Evolutionary conservation across 495 filamentous ascomycete genomes (phyloP), one percentile per base, ranked within the genome.

Genomic region (Xylaria grammica): DNA sequence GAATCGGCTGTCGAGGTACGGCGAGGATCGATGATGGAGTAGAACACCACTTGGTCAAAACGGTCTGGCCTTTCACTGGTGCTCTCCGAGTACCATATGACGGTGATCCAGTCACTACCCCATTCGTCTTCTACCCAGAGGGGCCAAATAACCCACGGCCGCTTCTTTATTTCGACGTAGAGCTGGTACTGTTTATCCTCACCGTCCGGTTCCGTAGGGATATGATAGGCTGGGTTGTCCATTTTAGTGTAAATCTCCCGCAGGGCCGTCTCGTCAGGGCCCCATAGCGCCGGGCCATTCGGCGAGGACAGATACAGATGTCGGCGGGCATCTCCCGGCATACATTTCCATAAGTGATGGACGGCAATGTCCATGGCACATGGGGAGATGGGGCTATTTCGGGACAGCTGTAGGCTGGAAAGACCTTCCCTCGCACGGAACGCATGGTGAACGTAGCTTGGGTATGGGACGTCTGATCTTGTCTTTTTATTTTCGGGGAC

Each of bases 121-220:
- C 59, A 70, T 11, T 67, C 9, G n/a, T 74, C 72, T 53, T 74
- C 72, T 2, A 74, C 61, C 63, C 65, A 74, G 32, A 74, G 26
- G 9, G 72, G 72, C 69, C 70, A 69, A 10, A 74, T 48, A 13
- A 61, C 36, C 63, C 65, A 70, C 0, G 63, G 67, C 22, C 60
- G 65, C 20, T 20, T 48, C 60, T 65, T 74, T 15, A 72, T 24
- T 3, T 65, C 19, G 4, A 15, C 24, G 27, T 48, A 67, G 15
- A 56, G 22, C 19, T 30, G 63, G 60, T 60, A 62, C 20, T 29
- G 22, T 15, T 4, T 24, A 36, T 48, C 42, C 6, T 29, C 10
- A 3, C 19, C 49, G 9, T 57, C 44, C 5, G 17, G 2, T 13
- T 22, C 1, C 9, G 30, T n/a, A 22, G n/a, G 17, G 5, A 51